These are phyloP conservation scores for Dioscorea cayenensis DNA, from an alignment of 116 monocot species.

Conservation along the genomic window DNA sequence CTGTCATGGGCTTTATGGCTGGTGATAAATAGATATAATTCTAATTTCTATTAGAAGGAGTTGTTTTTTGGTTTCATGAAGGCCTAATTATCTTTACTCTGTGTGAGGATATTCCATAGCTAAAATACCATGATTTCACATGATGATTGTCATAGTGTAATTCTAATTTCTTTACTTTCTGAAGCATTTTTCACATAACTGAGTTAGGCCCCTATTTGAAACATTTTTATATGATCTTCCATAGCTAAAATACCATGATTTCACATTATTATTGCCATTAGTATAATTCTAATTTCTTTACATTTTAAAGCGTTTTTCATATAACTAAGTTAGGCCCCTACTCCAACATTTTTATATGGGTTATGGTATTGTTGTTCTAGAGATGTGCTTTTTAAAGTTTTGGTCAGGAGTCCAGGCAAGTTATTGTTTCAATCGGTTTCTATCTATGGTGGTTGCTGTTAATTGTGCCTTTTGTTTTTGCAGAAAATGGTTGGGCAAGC, in stretches of 20 bases:
- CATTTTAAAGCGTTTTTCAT: not conserved
- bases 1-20: not conserved
- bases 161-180: not conserved
- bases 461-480: constrained; percentile 12
- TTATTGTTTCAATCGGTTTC: not conserved
- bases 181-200: not conserved
- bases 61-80: not conserved
- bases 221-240: not conserved
- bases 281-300: not conserved
- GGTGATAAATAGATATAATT: too few relatives aligned
- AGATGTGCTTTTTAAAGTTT: not conserved
- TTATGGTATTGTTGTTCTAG: not conserved
- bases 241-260: not conserved
- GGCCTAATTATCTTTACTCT: not conserved
- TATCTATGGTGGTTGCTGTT: not conserved
- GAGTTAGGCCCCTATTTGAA: not conserved
- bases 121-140: not conserved
- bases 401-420: not conserved
- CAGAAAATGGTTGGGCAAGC: constrained; percentile 32
- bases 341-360: too few relatives aligned
- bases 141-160: not conserved
- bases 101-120: not conserved
- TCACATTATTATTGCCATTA: not conserved
- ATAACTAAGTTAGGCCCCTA: not conserved
- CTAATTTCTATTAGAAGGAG: not conserved